Evolutionary conservation across 1,284 basidiomycete species (phyloP).

Genomic region (Athelia psychrophila): DNA sequence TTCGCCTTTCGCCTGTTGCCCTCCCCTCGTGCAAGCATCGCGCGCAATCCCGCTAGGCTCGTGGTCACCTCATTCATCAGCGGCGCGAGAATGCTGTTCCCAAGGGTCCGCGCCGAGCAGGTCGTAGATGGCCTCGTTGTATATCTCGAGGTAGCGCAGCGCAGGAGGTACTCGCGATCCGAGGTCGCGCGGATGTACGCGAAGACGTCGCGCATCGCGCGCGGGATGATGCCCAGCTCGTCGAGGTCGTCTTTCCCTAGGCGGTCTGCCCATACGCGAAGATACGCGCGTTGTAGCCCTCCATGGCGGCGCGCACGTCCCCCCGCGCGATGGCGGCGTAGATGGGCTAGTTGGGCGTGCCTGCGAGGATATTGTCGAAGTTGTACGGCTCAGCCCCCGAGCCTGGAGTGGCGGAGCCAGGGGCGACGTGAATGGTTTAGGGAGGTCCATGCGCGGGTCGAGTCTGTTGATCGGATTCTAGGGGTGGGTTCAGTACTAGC

Average conservation of each 20-base stretch:
- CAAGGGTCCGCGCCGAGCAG: conserved; percentile 70
- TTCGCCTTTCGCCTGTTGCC: conserved; percentile 87
- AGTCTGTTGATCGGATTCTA: conserved; percentile 69
- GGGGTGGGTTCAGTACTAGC: not conserved
- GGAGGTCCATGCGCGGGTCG: conserved; percentile 55
- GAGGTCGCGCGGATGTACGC: conserved; percentile 69
- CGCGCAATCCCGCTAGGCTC: too few relatives aligned
- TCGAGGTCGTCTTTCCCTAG: conserved; percentile 41
- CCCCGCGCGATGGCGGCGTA: conserved; percentile 85
- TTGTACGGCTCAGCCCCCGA: conserved; percentile 47
- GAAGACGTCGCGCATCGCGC: conserved; percentile 86
- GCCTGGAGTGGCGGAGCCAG: conserved; percentile 40
- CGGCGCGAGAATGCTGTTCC: too few relatives aligned
- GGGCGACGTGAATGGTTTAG: conserved; percentile 39
- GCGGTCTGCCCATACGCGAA: not conserved
- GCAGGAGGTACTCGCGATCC: conserved; percentile 87
- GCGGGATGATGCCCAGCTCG: conserved; percentile 93
- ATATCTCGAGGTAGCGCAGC: conserved; percentile 95
- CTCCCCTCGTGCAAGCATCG: conserved; percentile 57
- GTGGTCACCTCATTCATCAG: too few relatives aligned
- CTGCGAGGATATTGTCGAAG: conserved; percentile 79
- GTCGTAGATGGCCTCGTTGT: conserved; percentile 93
- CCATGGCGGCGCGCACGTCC: conserved; percentile 19
- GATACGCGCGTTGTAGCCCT: not conserved
- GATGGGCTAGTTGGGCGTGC: conserved; percentile 80